These are phyloP conservation scores for Hypoxylon sp. DNA, from an alignment of 2,329 filamentous ascomycete genomes.

Conservation along the genomic window DNA sequence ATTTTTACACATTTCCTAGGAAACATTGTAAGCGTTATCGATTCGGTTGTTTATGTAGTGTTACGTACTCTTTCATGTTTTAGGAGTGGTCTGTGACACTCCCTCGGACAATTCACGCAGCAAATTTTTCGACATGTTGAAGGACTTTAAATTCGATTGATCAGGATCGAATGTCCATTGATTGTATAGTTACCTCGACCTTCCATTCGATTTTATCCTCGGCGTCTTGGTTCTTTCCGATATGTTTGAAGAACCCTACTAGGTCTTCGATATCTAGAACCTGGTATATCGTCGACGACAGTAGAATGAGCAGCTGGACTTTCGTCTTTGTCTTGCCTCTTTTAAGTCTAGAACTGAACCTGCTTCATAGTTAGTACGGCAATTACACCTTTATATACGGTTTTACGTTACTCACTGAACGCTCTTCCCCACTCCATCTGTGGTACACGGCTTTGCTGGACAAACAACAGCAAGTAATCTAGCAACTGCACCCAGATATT, in stretches of 20 bases:
- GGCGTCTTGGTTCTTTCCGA: conserved; percentile 40
- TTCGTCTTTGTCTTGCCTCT: conserved; percentile 43
- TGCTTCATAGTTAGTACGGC: conserved; percentile 20
- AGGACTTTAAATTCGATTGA: conserved; percentile 7
- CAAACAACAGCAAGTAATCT: conserved; percentile 54
- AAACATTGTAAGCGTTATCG: conserved; percentile 20
- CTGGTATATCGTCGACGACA: conserved; percentile 34
- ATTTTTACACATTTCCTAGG: conserved; percentile 26
- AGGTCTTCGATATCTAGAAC: conserved; percentile 38
- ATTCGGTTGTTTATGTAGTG: conserved; percentile 26
- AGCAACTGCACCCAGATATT: conserved; percentile 61
- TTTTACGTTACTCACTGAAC: conserved; percentile 55
- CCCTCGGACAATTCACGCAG: no score
- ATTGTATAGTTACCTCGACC: conserved; percentile 38
- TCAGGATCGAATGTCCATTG: conserved; percentile 16
- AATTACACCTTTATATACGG: background rate
- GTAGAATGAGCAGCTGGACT: conserved; percentile 39
- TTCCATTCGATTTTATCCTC: conserved; percentile 34
- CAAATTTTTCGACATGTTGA: no score
- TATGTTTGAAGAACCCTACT: conserved; percentile 37
- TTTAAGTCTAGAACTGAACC: conserved; percentile 35
- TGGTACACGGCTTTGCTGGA: conserved; percentile 51
- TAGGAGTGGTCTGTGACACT: conserved; percentile 17
- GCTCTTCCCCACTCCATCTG: conserved; percentile 47
- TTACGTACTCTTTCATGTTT: conserved; percentile 22